These are phyloP conservation scores for Neospora caninum DNA, from an alignment of 169 alveolate genomes.

Conservation along the genomic window DNA sequence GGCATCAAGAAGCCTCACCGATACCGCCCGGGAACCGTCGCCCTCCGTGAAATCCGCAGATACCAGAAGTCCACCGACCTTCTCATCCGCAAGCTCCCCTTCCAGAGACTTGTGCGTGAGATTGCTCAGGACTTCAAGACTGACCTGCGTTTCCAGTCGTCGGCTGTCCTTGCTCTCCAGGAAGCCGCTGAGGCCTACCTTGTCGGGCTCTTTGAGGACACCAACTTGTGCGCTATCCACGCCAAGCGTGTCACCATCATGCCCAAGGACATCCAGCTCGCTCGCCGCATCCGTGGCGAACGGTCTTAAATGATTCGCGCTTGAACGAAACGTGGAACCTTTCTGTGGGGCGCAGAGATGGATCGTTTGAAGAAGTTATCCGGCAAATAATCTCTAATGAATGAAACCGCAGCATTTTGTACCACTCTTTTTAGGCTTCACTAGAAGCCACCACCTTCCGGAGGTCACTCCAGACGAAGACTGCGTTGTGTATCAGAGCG, in stretches of 20 bases:
- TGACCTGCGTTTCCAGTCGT: constrained; percentile 98
- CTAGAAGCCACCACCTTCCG: constrained; percentile 57
- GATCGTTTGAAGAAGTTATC: background rate
- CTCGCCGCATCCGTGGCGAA: constrained; percentile 99
- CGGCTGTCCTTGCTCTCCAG: constrained; percentile 98
- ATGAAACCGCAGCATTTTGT: background rate
- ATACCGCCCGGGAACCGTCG: constrained; percentile 94
- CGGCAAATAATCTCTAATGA: background rate
- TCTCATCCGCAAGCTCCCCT: constrained; percentile 94
- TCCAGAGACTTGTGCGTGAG: constrained; percentile 95
- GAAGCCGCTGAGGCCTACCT: constrained; percentile 99
- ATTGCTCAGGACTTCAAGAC: constrained; percentile 95
- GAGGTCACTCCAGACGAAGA: background rate
- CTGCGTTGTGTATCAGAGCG: no score
- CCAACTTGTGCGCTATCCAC: constrained; percentile 99
- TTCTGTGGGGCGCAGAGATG: background rate
- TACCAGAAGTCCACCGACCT: constrained; percentile 94
- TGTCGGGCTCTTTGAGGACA: constrained; percentile 99
- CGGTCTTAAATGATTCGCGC: constrained; percentile 77
- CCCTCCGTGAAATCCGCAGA: constrained; percentile 96
- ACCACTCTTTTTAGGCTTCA: constrained; percentile 51
- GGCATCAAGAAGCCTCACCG: constrained; percentile 98
- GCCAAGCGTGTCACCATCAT: constrained; percentile 99
- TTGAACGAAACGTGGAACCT: background rate
- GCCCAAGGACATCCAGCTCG: constrained; percentile 99